Evolutionary conservation across 768 basidiomycete species (phyloP).

Genomic region (Lactarius hatsudake): DNA sequence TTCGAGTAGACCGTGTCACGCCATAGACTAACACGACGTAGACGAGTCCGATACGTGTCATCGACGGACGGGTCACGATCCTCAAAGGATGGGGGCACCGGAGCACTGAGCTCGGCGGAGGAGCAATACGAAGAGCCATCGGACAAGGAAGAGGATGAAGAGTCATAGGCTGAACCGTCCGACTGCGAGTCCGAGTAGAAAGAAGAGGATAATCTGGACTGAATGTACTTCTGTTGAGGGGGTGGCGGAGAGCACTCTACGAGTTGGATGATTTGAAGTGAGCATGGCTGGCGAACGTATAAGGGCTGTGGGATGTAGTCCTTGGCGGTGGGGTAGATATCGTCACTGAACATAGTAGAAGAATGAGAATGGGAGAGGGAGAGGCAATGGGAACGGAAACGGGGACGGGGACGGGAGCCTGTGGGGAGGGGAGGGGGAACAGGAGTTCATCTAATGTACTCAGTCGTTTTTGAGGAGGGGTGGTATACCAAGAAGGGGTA

Average conservation of each 20-base stretch:
- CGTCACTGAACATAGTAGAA: slow-evolving; percentile 25
- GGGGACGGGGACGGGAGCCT: slow-evolving; percentile 19
- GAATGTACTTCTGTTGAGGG: slow-evolving; percentile 29
- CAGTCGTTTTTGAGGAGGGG: slow-evolving; percentile 20
- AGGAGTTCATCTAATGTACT: slow-evolving; percentile 22
- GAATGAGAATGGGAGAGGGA: slow-evolving; percentile 1
- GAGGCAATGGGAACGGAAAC: background rate
- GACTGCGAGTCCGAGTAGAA: slow-evolving; percentile 30
- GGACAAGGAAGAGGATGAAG: slow-evolving; percentile 42
- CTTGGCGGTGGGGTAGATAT: slow-evolving; percentile 19
- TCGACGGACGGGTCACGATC: slow-evolving; percentile 34
- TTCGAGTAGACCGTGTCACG: slow-evolving; percentile 51
- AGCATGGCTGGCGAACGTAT: slow-evolving; percentile 26
- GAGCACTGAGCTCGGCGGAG: slow-evolving; percentile 43
- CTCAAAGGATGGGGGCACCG: slow-evolving; percentile 24
- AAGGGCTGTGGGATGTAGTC: slow-evolving; percentile 24
- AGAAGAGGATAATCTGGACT: slow-evolving; percentile 34
- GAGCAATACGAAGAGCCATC: slow-evolving; percentile 69
- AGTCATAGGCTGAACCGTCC: slow-evolving; percentile 37
- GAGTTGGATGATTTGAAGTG: slow-evolving; percentile 27
- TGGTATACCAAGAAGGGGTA: slow-evolving; percentile 24
- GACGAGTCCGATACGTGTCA: slow-evolving; percentile 53
- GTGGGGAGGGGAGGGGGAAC: slow-evolving; percentile 9
- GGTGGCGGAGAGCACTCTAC: slow-evolving; percentile 29
- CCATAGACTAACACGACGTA: slow-evolving; percentile 73